Evolutionary conservation across 2,329 filamentous ascomycete species (phyloP).

Genomic region (Scedosporium aurantiacum): DNA sequence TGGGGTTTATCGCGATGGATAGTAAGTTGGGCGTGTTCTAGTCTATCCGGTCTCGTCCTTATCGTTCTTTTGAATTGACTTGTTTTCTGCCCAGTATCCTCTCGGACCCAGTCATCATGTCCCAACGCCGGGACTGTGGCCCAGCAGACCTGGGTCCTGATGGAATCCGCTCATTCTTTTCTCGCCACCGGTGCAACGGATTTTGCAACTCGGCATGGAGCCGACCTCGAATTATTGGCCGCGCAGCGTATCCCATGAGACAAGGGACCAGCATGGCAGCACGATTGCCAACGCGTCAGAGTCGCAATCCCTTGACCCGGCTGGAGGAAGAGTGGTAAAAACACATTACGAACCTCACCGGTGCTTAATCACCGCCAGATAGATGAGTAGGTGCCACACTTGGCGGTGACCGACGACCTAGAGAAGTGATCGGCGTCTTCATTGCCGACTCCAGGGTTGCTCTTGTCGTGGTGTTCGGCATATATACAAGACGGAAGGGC

Average conservation of each 20-base stretch:
- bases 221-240: neutral
- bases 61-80: neutral
- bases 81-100: constrained; percentile 15
- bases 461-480: too few relatives aligned
- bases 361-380: too few relatives aligned
- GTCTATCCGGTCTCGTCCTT: neutral
- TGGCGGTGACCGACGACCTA: too few relatives aligned
- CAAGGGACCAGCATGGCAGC: neutral
- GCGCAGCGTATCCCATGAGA: neutral
- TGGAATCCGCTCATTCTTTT: constrained; percentile 29
- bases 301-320: neutral
- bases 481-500: too few relatives aligned
- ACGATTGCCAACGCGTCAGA: neutral
- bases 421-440: too few relatives aligned
- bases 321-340: neutral
- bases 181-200: constrained; percentile 21
- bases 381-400: too few relatives aligned
- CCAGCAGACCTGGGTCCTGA: constrained; percentile 25
- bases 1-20: constrained; percentile 22
- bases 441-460: too few relatives aligned
- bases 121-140: constrained; percentile 23
- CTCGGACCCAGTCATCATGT: constrained; percentile 30
- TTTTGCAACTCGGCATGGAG: constrained; percentile 14
- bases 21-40: constrained; percentile 4
- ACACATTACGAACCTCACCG: too few relatives aligned